These are phyloP conservation scores for Colletotrichum sp. DNA, from an alignment of 2,329 filamentous ascomycete genomes.

Conservation along the genomic window DNA sequence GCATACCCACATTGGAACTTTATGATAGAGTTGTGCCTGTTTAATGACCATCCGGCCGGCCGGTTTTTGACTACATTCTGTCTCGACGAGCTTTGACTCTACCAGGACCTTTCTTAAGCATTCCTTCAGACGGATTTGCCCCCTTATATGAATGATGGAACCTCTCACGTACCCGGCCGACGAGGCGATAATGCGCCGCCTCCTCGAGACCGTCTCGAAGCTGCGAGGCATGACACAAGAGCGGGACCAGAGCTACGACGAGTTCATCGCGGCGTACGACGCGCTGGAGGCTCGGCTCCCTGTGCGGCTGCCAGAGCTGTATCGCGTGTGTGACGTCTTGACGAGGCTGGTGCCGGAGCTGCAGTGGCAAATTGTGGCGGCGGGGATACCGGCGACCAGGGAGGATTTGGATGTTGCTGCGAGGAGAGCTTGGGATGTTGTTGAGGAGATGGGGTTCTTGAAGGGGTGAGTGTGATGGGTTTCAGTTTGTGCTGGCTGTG, in stretches of 20 bases:
- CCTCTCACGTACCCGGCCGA: background rate
- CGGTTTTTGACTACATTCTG: rapidly evolving
- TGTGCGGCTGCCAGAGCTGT: background rate
- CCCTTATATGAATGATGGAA: too few species aligned
- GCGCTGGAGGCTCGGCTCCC: background rate
- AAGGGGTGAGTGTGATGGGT: background rate
- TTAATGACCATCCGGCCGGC: background rate
- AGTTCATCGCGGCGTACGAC: background rate
- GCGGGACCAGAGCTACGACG: background rate
- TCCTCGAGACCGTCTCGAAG: background rate
- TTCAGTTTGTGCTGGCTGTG: background rate
- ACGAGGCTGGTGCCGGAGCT: background rate
- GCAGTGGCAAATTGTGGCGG: background rate
- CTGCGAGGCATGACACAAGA: background rate
- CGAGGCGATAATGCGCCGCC: background rate
- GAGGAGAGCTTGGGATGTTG: background rate
- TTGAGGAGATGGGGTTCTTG: background rate
- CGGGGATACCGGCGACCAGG: background rate
- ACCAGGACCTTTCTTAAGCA: background rate
- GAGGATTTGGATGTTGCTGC: background rate
- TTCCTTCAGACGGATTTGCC: background rate
- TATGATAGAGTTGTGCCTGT: background rate
- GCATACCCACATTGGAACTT: background rate
- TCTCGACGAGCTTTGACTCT: background rate
- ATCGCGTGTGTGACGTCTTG: background rate